These are phyloP conservation scores for Setaria viridis DNA, from an alignment of 202 grass and related monocot genomes.

Conservation along the genomic window DNA sequence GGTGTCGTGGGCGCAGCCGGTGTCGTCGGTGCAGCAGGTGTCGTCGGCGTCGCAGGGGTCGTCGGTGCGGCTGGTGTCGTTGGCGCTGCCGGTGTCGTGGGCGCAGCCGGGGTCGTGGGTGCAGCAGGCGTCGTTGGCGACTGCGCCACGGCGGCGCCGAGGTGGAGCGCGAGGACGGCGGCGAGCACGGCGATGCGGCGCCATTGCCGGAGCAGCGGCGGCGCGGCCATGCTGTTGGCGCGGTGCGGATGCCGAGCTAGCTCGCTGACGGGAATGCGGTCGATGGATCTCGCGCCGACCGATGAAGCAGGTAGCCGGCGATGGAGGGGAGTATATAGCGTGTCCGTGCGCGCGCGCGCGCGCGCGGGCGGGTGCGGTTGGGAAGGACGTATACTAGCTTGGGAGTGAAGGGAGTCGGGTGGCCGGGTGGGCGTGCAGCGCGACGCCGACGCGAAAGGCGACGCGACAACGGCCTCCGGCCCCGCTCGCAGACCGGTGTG, in stretches of 20 bases:
- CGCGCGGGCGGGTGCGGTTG: background rate
- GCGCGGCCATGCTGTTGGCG: slow-evolving; percentile 20
- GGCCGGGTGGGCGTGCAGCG: slow-evolving; percentile 14
- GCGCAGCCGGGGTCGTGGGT: background rate
- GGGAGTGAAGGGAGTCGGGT: slow-evolving; percentile 60
- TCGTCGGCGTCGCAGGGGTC: slow-evolving; percentile 25
- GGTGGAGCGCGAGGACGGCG: slow-evolving; percentile 27
- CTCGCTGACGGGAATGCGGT: background rate
- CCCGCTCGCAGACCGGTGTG: background rate
- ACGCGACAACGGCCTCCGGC: slow-evolving; percentile 39
- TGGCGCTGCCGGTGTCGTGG: background rate
- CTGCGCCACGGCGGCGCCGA: slow-evolving; percentile 50
- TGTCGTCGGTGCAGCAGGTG: background rate
- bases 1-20: background rate
- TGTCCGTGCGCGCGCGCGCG: background rate
- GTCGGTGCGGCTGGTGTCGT: background rate
- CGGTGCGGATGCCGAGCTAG: background rate
- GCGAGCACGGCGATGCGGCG: background rate
- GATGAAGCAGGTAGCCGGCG: background rate
- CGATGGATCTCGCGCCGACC: background rate
- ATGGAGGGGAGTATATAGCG: slow-evolving; percentile 14
- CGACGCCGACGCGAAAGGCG: slow-evolving; percentile 25
- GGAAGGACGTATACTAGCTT: slow-evolving; percentile 29
- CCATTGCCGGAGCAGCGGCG: slow-evolving; percentile 29
- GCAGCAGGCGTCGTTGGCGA: slow-evolving; percentile 36